Conservation (phyloP, 495 filamentous ascomycete species). For the Apodospora peruviana region DNA sequence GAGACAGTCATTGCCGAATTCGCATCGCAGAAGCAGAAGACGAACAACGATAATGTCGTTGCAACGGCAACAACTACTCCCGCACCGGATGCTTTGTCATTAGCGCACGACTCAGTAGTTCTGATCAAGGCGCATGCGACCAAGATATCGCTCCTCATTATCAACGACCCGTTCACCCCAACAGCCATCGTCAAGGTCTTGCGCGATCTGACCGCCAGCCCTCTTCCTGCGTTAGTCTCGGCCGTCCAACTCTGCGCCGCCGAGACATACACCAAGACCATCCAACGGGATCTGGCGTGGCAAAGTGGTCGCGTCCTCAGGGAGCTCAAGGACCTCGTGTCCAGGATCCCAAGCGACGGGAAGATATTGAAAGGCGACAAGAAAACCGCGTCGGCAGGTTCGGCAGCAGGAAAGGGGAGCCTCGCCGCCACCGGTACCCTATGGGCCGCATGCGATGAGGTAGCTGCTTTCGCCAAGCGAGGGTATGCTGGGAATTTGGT, state of each 20-base stretch:
- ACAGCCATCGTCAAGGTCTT: conserved; percentile 65
- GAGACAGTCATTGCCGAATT: conserved; percentile 27
- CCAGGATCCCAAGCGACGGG: conserved; percentile 42
- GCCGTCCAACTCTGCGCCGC: conserved; percentile 59
- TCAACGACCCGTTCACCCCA: conserved; percentile 78
- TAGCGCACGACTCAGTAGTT: conserved; percentile 59
- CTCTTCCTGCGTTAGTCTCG: conserved; percentile 65
- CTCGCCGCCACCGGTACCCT: conserved; percentile 54
- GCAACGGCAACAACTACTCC: background rate
- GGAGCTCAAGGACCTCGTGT: conserved; percentile 39
- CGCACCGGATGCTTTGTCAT: conserved; percentile 39
- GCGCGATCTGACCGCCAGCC: conserved; percentile 56
- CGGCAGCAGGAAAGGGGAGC: conserved; percentile 43
- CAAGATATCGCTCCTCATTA: conserved; percentile 77
- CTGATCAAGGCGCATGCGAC: conserved; percentile 77
- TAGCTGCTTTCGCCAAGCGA: conserved; percentile 54
- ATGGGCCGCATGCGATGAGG: conserved; percentile 68
- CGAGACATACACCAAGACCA: conserved; percentile 49
- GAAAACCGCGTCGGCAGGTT: conserved; percentile 35
- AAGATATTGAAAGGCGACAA: conserved; percentile 33
- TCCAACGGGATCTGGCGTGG: conserved; percentile 52
- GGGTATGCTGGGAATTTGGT: conserved; percentile 60
- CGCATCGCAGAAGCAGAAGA: conserved; percentile 11
- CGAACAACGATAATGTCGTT: background rate
- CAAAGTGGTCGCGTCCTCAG: conserved; percentile 38